Conservation (phyloP, 1,284 basidiomycete genomes). For the Cystobasidium slooffiae region DNA sequence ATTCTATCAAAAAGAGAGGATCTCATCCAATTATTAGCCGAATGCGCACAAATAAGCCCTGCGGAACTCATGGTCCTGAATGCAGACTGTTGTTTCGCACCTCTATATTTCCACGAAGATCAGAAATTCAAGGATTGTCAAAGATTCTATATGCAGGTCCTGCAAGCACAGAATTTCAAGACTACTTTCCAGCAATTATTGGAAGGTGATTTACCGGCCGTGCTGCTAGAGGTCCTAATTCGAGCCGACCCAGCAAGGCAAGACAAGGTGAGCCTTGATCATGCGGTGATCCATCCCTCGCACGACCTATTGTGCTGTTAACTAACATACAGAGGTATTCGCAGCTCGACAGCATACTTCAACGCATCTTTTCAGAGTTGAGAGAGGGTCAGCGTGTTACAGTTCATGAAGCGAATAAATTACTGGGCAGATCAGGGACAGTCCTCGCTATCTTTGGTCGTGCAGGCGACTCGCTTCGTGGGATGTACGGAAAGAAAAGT, state of each 20-base stretch:
- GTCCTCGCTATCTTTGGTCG: conserved; percentile 36
- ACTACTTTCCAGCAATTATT: conserved; percentile 26
- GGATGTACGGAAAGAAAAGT: conserved; percentile 41
- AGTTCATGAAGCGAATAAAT: conserved; percentile 23
- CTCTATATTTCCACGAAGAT: conserved; percentile 21
- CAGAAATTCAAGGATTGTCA: conserved; percentile 33
- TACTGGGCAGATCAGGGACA: conserved; percentile 4
- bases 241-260: neutral
- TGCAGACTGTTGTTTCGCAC: conserved; percentile 41
- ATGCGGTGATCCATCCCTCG: neutral
- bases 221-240: conserved; percentile 39
- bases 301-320: neutral
- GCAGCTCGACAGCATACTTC: conserved; percentile 28
- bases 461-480: conserved; percentile 31
- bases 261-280: neutral
- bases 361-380: conserved; percentile 19
- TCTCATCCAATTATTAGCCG: conserved; percentile 26
- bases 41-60: conserved; percentile 7
- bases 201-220: conserved; percentile 27
- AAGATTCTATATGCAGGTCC: conserved; percentile 18
- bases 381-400: neutral
- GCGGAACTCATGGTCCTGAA: conserved; percentile 34
- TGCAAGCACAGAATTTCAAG: conserved; percentile 5
- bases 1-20: conserved; percentile 4
- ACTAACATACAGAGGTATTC: neutral